phyloP scores from a whole-genome alignment of 805 yeast genomes.

The Yarrowia yakushimensis region DNA sequence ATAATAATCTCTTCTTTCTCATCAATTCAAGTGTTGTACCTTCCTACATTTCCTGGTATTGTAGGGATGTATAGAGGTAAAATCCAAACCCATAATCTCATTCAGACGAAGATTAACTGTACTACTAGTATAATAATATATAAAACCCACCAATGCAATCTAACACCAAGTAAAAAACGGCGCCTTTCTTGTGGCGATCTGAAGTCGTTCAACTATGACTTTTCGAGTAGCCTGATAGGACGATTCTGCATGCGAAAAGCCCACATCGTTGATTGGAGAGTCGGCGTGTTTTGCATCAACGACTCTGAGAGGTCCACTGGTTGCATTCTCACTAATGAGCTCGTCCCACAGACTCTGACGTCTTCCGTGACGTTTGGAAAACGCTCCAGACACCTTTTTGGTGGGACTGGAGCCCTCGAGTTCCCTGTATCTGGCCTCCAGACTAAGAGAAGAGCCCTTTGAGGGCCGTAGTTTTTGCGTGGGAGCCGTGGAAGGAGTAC shows the following conservation, averaged over 20 bases:
- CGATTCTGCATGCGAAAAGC: constrained; percentile 32
- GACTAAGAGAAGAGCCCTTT: not conserved
- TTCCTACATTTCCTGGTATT: too few species aligned
- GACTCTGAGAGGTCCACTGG: not conserved
- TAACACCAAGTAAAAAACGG: constrained; percentile 70
- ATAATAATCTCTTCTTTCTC: too few species aligned
- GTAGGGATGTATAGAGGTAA: too few species aligned
- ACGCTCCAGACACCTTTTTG: not conserved
- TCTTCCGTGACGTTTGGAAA: constrained; percentile 15
- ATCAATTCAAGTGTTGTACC: too few species aligned
- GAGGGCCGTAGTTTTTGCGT: not conserved
- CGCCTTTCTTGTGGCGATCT: constrained; percentile 51
- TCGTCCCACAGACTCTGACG: constrained; percentile 25
- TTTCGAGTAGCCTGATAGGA: constrained; percentile 38
- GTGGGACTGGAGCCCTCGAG: not conserved
- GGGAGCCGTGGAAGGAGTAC: not conserved
- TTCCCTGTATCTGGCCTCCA: constrained; percentile 8
- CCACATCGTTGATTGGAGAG: constrained; percentile 30
- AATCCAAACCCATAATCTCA: too few species aligned
- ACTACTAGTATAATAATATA: too few species aligned
- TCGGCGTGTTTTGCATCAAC: not conserved
- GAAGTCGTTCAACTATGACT: constrained; percentile 59
- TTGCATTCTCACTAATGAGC: constrained; percentile 26
- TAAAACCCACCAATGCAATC: too few species aligned
- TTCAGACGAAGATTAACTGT: too few species aligned